Evolutionary conservation across 2,329 filamentous ascomycete species (phyloP).

Genomic region (Trichoderma endophyticum): DNA sequence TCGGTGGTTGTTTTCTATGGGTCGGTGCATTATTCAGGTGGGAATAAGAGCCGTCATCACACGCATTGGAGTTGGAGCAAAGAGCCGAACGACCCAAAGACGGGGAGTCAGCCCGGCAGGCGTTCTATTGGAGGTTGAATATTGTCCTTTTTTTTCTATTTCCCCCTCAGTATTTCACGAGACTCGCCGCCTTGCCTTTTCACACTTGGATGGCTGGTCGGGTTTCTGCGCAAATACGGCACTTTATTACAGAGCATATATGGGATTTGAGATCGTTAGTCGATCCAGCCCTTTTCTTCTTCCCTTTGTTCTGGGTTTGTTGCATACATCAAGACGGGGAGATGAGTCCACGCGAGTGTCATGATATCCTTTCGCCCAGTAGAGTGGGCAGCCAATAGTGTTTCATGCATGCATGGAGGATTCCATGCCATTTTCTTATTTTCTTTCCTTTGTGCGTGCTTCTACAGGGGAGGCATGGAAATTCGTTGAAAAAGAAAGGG

Average conservation of each 20-base stretch:
- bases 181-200: background rate
- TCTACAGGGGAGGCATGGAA: background rate
- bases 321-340: constrained; percentile 6
- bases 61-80: background rate
- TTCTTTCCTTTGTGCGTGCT: background rate
- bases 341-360: constrained; percentile 13
- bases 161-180: background rate
- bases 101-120: background rate
- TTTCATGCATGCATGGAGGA: constrained; percentile 4
- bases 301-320: background rate
- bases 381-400: background rate
- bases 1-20: background rate
- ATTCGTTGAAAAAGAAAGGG: background rate
- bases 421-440: background rate
- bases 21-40: background rate
- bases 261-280: background rate
- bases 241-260: constrained; percentile 1
- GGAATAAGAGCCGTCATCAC: background rate
- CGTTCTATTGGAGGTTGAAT: constrained; percentile 1
- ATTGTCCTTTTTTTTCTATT: background rate
- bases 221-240: background rate
- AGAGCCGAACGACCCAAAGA: background rate
- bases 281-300: background rate
- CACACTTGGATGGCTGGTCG: no score
- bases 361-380: constrained; percentile 8